Percentiles rank a stretch among this genome's conserved stretches.
Conservation (phyloP, 768 basidiomycete species). For the Macrolepiota dolichaula region DNA sequence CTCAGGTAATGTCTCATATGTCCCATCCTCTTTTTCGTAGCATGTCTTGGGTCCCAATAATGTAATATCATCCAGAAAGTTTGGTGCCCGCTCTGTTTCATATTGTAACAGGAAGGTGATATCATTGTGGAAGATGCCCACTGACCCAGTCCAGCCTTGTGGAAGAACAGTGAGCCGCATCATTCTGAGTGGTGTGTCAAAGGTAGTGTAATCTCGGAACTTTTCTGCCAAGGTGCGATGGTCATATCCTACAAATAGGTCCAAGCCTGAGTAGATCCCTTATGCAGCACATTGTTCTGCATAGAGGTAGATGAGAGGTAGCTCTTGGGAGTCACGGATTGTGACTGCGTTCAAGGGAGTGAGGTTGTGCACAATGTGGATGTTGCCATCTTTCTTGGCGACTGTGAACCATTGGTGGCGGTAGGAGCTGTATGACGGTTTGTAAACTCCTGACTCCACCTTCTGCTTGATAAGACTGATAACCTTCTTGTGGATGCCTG, state of each 20-base stretch:
- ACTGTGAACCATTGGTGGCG: background rate
- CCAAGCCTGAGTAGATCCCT: constrained; percentile 22
- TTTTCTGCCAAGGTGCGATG: constrained; percentile 19
- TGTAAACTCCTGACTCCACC: background rate
- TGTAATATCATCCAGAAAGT: constrained; percentile 30
- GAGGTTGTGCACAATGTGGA: background rate
- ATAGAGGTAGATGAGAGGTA: constrained; percentile 30
- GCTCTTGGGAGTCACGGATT: background rate
- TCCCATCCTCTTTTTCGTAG: constrained; percentile 23
- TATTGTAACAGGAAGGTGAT: constrained; percentile 29
- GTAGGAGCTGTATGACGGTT: background rate
- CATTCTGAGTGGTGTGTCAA: constrained; percentile 32
- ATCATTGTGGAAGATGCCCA: constrained; percentile 27
- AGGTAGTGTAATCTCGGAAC: constrained; percentile 32
- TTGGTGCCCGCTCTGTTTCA: constrained; percentile 20
- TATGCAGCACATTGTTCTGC: constrained; percentile 26
- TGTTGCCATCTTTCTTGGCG: background rate
- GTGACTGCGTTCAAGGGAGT: background rate
- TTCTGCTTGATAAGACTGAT: background rate
- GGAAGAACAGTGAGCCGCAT: constrained; percentile 30
- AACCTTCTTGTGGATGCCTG: background rate
- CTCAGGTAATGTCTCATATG: constrained; percentile 18
- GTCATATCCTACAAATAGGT: constrained; percentile 36
- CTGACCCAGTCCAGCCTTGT: constrained; percentile 37
- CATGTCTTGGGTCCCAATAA: constrained; percentile 27